A percentile compares a stretch with the other conserved stretches of the same genome.
Evolutionary conservation across 2,329 filamentous ascomycete genomes (phyloP).

Genomic region (Sarocladium oryzae): DNA sequence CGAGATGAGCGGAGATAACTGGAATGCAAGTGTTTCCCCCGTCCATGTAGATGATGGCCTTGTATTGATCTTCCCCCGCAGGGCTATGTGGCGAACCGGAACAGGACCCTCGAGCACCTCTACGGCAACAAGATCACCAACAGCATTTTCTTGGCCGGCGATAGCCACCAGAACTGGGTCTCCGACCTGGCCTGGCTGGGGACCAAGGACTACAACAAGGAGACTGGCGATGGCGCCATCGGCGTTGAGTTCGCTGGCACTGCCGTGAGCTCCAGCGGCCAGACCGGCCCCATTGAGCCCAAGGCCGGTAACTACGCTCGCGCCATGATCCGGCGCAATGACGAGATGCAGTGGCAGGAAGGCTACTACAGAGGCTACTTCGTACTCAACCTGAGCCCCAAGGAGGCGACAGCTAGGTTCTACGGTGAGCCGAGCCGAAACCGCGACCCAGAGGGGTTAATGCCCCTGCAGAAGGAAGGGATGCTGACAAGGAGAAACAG

Average conservation of each 20-base stretch:
- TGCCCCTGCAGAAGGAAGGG: neutral
- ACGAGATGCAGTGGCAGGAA: slow-evolving; percentile 66
- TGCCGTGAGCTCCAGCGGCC: slow-evolving; percentile 55
- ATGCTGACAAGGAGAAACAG: slow-evolving; percentile 9
- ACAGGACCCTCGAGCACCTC: slow-evolving; percentile 61
- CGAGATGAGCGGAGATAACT: slow-evolving; percentile 25
- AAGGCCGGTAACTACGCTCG: slow-evolving; percentile 39
- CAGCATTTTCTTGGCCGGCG: slow-evolving; percentile 67
- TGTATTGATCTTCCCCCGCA: slow-evolving; percentile 11
- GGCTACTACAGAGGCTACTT: slow-evolving; percentile 70
- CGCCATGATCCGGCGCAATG: slow-evolving; percentile 43
- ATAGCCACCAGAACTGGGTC: slow-evolving; percentile 62
- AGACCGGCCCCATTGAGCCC: slow-evolving; percentile 52
- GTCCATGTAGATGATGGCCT: neutral
- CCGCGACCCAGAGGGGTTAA: too few relatives aligned
- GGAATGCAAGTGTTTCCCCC: slow-evolving; percentile 23
- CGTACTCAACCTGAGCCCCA: slow-evolving; percentile 51
- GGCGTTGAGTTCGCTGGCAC: slow-evolving; percentile 62
- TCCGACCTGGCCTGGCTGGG: slow-evolving; percentile 53
- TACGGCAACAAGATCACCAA: slow-evolving; percentile 64
- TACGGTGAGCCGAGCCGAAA: slow-evolving; percentile 45
- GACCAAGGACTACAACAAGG: slow-evolving; percentile 43
- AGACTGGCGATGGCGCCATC: slow-evolving; percentile 47
- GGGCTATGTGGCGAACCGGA: slow-evolving; percentile 64
- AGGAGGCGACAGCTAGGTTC: slow-evolving; percentile 55